These are phyloP conservation scores for Trichoderma sp. DNA, from an alignment of 2,329 filamentous ascomycete genomes.

Conservation along the genomic window DNA sequence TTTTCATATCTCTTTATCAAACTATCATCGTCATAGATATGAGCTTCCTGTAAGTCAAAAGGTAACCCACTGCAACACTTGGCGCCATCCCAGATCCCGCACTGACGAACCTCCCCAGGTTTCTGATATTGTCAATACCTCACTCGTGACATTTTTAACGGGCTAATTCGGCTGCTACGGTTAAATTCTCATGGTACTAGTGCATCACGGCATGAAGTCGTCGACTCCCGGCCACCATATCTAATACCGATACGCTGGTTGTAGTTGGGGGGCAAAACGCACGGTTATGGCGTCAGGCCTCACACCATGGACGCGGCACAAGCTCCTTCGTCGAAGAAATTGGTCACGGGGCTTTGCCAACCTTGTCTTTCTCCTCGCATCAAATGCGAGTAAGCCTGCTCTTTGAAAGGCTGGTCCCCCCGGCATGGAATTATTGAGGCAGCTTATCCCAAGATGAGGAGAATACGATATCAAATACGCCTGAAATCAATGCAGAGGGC, in stretches of 20 bases:
- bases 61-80: background rate
- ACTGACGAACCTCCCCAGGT: background rate
- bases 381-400: background rate
- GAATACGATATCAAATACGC: slow-evolving; percentile 1
- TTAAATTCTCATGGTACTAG: background rate
- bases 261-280: background rate
- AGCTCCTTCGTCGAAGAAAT: background rate
- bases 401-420: background rate
- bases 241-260: background rate
- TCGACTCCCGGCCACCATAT: background rate
- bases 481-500: background rate
- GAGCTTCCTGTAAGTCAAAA: background rate
- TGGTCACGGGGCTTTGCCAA: slow-evolving; percentile 5
- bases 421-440: background rate
- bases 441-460: background rate
- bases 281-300: slow-evolving; percentile 7
- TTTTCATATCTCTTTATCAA: no score
- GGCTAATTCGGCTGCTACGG: background rate
- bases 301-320: background rate
- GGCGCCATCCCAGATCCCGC: background rate
- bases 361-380: background rate
- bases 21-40: background rate
- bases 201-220: background rate
- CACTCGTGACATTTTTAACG: background rate
- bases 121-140: background rate